Percentiles rank a stretch among this genome's conserved stretches.
Conservation (phyloP, 805 yeast genomes). For the Pichia scutulata region DNA sequence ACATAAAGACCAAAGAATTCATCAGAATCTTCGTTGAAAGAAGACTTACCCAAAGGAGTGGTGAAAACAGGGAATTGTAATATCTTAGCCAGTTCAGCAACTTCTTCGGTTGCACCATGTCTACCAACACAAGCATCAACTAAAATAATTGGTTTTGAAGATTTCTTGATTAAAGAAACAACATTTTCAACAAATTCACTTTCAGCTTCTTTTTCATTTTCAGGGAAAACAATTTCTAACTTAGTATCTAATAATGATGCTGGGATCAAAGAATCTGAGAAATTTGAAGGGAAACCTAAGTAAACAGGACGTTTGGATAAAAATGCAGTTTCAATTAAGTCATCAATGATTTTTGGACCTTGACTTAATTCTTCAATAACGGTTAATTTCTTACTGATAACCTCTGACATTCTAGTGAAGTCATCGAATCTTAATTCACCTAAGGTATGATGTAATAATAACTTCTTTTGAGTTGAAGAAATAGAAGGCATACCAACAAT, state of each 20-base stretch:
- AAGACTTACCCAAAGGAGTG: slow-evolving; percentile 88
- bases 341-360: slow-evolving; percentile 68
- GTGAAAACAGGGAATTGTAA: slow-evolving; percentile 78
- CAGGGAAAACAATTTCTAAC: slow-evolving; percentile 49
- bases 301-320: slow-evolving; percentile 74
- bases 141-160: slow-evolving; percentile 65
- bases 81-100: slow-evolving; percentile 49
- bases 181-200: slow-evolving; percentile 51
- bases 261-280: slow-evolving; percentile 59
- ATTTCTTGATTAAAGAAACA: slow-evolving; percentile 42
- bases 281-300: slow-evolving; percentile 75
- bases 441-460: slow-evolving; percentile 73
- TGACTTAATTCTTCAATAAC: slow-evolving; percentile 53
- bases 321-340: slow-evolving; percentile 65
- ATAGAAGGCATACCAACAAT: slow-evolving; percentile 82
- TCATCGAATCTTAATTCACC: slow-evolving; percentile 79
- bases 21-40: slow-evolving; percentile 62
- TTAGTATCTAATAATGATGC: slow-evolving; percentile 37
- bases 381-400: slow-evolving; percentile 60
- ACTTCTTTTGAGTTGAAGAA: slow-evolving; percentile 62
- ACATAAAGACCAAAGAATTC: slow-evolving; percentile 82
- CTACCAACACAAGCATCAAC: slow-evolving; percentile 86
- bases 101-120: slow-evolving; percentile 62
- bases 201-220: slow-evolving; percentile 56
- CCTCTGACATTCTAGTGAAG: slow-evolving; percentile 70